phyloP scores from a whole-genome alignment of 257 asterid species.

The Fraxinus cuspidata region DNA sequence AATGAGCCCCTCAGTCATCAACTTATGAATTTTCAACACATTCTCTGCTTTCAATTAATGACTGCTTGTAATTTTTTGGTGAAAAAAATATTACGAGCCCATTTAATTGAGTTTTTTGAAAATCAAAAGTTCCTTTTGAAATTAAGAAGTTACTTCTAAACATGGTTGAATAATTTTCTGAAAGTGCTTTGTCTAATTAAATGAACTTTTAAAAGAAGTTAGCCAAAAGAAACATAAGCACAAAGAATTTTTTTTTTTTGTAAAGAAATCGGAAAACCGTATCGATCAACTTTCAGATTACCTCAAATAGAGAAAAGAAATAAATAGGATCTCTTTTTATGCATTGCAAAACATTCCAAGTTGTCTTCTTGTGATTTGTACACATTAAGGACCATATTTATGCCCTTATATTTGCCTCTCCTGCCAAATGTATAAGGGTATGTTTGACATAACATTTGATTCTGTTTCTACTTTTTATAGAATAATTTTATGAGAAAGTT shows the following conservation, averaged over 20 bases:
- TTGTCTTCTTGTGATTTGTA: constrained; percentile 16
- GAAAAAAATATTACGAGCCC: no score
- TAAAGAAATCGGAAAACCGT: neutral
- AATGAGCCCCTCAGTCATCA: neutral
- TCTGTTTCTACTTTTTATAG: no score
- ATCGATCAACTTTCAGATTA: constrained; percentile 14
- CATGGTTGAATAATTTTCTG: no score
- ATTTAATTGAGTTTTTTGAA: no score
- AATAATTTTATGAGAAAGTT: no score
- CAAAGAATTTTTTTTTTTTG: no score
- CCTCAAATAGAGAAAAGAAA: constrained; percentile 25
- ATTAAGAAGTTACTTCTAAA: no score
- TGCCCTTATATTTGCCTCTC: neutral
- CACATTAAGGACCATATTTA: constrained; percentile 15
- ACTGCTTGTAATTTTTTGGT: neutral
- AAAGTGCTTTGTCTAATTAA: no score
- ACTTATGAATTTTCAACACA: neutral
- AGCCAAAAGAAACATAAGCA: no score
- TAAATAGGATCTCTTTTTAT: constrained; percentile 16
- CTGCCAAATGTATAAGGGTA: neutral
- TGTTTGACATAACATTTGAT: no score
- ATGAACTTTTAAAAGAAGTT: no score
- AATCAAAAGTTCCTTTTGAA: no score
- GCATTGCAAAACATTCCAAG: neutral
- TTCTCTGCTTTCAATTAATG: neutral